These are phyloP conservation scores for Aureobasidium subglaciale DNA, from an alignment of 2,329 filamentous ascomycete species.

Conservation along the genomic window DNA sequence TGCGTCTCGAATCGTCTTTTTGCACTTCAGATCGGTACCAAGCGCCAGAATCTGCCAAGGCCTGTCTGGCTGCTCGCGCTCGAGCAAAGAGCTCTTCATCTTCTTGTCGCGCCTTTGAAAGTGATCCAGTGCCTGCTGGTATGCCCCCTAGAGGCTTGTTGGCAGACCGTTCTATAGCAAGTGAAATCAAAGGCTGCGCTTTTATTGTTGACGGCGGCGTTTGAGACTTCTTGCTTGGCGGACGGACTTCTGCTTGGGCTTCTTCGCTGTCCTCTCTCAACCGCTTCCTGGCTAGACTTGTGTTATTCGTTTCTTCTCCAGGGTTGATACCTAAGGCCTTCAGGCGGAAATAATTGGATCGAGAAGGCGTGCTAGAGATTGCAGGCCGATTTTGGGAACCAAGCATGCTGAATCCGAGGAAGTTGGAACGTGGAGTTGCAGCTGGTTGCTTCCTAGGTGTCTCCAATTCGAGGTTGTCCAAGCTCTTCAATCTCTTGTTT, in stretches of 20 bases:
- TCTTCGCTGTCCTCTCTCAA: conserved; percentile 17
- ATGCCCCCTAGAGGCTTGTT: background rate
- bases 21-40: conserved; percentile 10
- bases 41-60: conserved; percentile 20
- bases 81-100: conserved; percentile 31
- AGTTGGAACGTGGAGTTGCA: conserved; percentile 24
- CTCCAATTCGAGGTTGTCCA: conserved; percentile 16
- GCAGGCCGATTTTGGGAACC: conserved; percentile 8
- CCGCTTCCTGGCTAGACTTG: conserved; percentile 20
- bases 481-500: conserved; percentile 27
- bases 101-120: conserved; percentile 20
- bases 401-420: conserved; percentile 23
- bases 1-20: conserved; percentile 17
- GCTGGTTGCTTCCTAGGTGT: conserved; percentile 19
- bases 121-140: background rate
- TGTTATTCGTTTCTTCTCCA: conserved; percentile 26
- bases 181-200: background rate
- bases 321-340: conserved; percentile 43
- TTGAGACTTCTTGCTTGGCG: background rate
- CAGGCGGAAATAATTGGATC: conserved; percentile 43
- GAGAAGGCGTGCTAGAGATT: conserved; percentile 14
- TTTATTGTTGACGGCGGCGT: background rate
- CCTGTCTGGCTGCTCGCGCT: conserved; percentile 26
- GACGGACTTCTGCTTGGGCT: background rate
- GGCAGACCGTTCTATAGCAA: background rate